phyloP scores from a whole-genome alignment of 176 grass and related monocot genomes.

The Carex pumila region DNA sequence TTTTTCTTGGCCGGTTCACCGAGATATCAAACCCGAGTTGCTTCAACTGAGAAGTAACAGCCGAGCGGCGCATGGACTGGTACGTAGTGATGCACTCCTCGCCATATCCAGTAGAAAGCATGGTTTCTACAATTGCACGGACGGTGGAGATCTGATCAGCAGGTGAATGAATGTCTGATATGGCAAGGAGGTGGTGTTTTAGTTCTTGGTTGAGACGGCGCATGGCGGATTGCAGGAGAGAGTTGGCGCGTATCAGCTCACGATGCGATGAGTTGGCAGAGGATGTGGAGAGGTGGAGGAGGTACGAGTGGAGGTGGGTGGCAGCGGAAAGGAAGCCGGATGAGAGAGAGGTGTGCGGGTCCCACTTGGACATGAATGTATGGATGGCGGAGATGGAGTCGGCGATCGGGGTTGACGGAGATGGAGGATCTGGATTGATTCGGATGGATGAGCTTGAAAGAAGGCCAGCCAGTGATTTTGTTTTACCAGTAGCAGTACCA shows the following conservation, averaged over 20 bases:
- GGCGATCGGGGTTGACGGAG: constrained; percentile 26
- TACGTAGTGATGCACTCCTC: constrained; percentile 62
- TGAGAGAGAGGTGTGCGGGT: constrained; percentile 19
- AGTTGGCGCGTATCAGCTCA: constrained; percentile 38
- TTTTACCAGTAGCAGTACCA: neutral
- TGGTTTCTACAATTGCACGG: constrained; percentile 28
- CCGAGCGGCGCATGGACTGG: constrained; percentile 35
- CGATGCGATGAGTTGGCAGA: neutral
- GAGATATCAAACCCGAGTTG: constrained; percentile 32
- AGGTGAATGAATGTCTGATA: neutral
- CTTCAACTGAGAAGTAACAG: constrained; percentile 23
- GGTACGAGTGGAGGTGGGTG: constrained; percentile 55
- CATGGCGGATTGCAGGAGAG: constrained; percentile 55
- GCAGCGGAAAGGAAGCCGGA: constrained; percentile 41
- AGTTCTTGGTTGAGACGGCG: constrained; percentile 52
- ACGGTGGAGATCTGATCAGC: neutral
- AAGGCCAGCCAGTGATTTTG: neutral
- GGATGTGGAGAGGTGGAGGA: constrained; percentile 41
- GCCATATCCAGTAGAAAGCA: constrained; percentile 67
- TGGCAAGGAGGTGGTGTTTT: constrained; percentile 15
- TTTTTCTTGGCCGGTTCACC: neutral
- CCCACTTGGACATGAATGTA: constrained; percentile 35
- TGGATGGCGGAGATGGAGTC: constrained; percentile 44
- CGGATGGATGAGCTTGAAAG: neutral
- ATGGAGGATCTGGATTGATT: neutral